phyloP scores from a whole-genome alignment of 73 alveolate species.

The Breviolum minutum region DNA sequence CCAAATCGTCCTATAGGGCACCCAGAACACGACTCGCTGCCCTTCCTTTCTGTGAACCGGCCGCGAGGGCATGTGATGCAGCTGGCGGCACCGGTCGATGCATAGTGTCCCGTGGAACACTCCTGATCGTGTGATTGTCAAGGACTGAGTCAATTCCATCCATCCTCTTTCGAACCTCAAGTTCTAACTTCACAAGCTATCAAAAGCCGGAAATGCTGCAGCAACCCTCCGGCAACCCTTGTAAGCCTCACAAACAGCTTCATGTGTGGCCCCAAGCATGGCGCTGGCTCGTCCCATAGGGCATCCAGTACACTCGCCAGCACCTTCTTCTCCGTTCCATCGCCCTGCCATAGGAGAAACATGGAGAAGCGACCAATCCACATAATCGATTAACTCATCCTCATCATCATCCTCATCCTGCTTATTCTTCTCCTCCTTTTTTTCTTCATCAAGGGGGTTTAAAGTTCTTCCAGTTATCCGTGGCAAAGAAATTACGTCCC shows the following conservation, averaged over 20 bases:
- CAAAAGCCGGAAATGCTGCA: too few species aligned
- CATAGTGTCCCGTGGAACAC: not conserved
- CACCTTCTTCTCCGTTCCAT: conserved; percentile 22
- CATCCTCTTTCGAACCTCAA: too few species aligned
- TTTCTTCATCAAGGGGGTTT: too few species aligned
- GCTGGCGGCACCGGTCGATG: not conserved
- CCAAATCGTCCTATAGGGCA: conserved; percentile 29
- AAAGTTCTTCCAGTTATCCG: too few species aligned
- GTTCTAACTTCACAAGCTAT: too few species aligned
- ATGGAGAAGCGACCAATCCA: too few species aligned
- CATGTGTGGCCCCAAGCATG: not conserved
- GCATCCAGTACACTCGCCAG: not conserved
- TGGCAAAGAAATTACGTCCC: not conserved
- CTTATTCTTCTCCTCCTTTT: too few species aligned
- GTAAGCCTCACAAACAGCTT: conserved; percentile 14
- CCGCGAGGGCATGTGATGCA: conserved; percentile 26
- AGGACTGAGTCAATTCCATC: too few species aligned
- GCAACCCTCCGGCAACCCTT: too few species aligned
- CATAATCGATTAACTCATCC: too few species aligned
- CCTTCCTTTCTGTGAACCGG: conserved; percentile 12
- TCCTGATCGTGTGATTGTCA: not conserved
- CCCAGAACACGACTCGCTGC: not conserved
- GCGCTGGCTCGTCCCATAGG: conserved; percentile 24
- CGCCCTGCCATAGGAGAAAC: not conserved
- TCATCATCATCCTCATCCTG: too few species aligned